phyloP scores from a whole-genome alignment of 2,329 filamentous ascomycete species.

The Gremmenia infestans region DNA sequence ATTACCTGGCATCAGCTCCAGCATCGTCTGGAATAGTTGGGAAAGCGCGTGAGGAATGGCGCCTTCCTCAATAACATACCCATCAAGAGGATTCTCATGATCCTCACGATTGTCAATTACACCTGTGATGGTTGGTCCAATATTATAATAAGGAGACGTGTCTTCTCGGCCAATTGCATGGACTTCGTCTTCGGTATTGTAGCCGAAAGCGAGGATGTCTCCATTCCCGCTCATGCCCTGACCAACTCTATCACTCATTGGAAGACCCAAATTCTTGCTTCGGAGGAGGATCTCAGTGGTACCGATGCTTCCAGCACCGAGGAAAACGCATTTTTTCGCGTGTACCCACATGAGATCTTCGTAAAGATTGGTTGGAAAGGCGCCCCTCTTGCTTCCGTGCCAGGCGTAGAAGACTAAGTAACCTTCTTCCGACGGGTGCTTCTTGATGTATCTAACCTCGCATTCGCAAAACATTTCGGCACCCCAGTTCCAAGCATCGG shows the following conservation, averaged over 20 bases:
- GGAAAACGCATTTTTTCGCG: slow-evolving; percentile 59
- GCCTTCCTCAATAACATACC: slow-evolving; percentile 61
- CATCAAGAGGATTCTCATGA: slow-evolving; percentile 51
- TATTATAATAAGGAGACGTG: slow-evolving; percentile 46
- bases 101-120: slow-evolving; percentile 55
- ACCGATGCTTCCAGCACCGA: slow-evolving; percentile 60
- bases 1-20: slow-evolving; percentile 49
- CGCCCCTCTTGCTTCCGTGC: slow-evolving; percentile 53
- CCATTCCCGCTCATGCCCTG: slow-evolving; percentile 62
- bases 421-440: slow-evolving; percentile 44
- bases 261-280: slow-evolving; percentile 53
- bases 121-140: slow-evolving; percentile 59
- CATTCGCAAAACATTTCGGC: slow-evolving; percentile 67
- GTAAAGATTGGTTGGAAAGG: slow-evolving; percentile 50
- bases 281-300: slow-evolving; percentile 62
- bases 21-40: slow-evolving; percentile 50
- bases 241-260: slow-evolving; percentile 53
- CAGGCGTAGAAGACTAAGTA: slow-evolving; percentile 62
- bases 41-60: slow-evolving; percentile 53
- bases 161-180: slow-evolving; percentile 50
- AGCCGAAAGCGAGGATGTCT: slow-evolving; percentile 60
- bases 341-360: slow-evolving; percentile 63
- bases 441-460: slow-evolving; percentile 58
- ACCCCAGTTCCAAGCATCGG: slow-evolving; percentile 68
- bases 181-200: slow-evolving; percentile 52